A percentile compares a stretch with the other conserved stretches of the same genome.
Conservation (phyloP, 805 yeast genomes). For the Candida chilensis region DNA sequence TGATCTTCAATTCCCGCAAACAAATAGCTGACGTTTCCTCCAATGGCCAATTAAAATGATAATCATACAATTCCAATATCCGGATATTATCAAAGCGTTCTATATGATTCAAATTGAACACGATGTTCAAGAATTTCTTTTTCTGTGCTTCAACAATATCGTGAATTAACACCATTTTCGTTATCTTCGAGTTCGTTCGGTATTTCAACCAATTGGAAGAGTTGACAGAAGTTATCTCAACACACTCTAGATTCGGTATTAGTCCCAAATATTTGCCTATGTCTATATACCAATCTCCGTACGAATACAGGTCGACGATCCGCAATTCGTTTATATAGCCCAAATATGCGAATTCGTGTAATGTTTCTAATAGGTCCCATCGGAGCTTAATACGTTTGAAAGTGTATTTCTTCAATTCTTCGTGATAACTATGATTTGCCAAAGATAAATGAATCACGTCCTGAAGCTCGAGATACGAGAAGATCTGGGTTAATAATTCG, state of each 20-base stretch:
- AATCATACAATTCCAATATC: slow-evolving; percentile 24
- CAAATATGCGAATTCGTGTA: slow-evolving; percentile 1
- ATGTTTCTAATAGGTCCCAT: slow-evolving; percentile 14
- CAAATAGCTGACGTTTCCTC: slow-evolving; percentile 10
- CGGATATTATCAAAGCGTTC: slow-evolving; percentile 20
- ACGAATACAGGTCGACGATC: slow-evolving; percentile 14
- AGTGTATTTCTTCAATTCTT: slow-evolving; percentile 8
- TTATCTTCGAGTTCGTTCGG: slow-evolving; percentile 11
- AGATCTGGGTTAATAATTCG: slow-evolving; percentile 1
- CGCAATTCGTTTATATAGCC: slow-evolving; percentile 11
- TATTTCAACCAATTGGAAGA: slow-evolving; percentile 34
- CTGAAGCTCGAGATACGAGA: neutral
- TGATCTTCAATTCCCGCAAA: slow-evolving; percentile 17
- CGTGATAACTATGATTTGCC: slow-evolving; percentile 9
- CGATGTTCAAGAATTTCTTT: slow-evolving; percentile 1
- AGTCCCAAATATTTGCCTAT: slow-evolving; percentile 6
- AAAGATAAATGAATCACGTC: slow-evolving; percentile 9
- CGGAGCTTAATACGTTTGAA: slow-evolving; percentile 12
- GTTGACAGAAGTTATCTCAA: slow-evolving; percentile 19
- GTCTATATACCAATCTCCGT: slow-evolving; percentile 26
- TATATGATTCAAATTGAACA: slow-evolving; percentile 35
- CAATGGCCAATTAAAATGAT: slow-evolving; percentile 30
- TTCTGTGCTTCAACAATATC: neutral
- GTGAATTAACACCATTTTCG: slow-evolving; percentile 10
- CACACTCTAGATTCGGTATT: slow-evolving; percentile 12